phyloP scores from a whole-genome alignment of 164 flowering plant genomes.

The Chimonanthus praecox region DNA sequence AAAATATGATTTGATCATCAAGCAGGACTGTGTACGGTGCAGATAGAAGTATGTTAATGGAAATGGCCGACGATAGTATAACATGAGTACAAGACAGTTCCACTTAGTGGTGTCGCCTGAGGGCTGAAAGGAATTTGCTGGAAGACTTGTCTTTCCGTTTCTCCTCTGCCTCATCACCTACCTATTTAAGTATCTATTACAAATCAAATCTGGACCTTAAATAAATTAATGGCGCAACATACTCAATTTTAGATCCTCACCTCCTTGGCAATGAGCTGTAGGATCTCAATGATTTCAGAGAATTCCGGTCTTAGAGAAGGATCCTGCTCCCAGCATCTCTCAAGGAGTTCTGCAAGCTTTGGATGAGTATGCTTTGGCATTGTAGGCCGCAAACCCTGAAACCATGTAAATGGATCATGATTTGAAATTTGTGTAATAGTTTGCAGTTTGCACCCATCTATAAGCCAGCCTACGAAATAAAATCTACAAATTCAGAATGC shows the following conservation, averaged over 20 bases:
- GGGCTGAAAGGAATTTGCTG: conserved; percentile 43
- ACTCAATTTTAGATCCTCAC: conserved; percentile 22
- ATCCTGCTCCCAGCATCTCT: conserved; percentile 87
- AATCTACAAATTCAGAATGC: background rate
- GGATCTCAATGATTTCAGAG: conserved; percentile 58
- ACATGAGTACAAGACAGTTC: conserved; percentile 8
- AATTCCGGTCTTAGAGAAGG: conserved; percentile 69
- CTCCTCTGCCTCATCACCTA: conserved; percentile 39
- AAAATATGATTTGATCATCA: background rate
- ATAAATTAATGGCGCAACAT: background rate
- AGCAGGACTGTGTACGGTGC: background rate
- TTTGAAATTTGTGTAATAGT: background rate
- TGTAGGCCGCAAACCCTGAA: conserved; percentile 68
- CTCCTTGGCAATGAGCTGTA: conserved; percentile 59
- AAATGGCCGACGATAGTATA: conserved; percentile 2
- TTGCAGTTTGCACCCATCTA: background rate
- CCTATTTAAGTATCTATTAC: conserved; percentile 26
- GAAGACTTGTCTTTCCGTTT: conserved; percentile 38
- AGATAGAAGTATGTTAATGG: background rate
- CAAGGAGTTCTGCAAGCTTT: conserved; percentile 55
- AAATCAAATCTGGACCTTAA: background rate
- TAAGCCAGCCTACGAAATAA: too few relatives aligned
- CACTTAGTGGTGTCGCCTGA: conserved; percentile 36
- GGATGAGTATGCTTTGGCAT: conserved; percentile 70
- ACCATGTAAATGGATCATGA: background rate